A percentile compares a stretch with the other conserved stretches of the same genome.
Conservation (phyloP, 441 rosid genomes). For the Adansonia madagascariensis region DNA sequence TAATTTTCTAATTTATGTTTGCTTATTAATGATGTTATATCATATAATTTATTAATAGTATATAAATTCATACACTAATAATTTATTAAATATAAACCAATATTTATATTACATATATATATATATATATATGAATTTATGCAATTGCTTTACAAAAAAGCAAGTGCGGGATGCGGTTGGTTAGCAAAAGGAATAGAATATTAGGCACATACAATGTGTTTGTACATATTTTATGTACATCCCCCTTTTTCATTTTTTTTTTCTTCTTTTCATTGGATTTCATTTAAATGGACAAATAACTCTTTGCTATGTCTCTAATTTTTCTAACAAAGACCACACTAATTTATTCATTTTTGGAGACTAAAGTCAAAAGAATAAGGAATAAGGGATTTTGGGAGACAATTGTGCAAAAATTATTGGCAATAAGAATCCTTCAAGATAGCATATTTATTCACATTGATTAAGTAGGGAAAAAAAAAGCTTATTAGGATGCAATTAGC, state of each 20-base stretch:
- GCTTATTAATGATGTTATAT: too few relatives aligned
- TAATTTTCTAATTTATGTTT: too few relatives aligned
- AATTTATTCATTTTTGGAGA: background rate
- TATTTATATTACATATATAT: background rate
- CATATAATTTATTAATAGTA: too few relatives aligned
- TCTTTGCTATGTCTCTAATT: background rate
- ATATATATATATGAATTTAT: background rate
- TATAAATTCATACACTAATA: too few relatives aligned
- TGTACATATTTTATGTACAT: background rate
- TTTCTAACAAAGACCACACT: background rate
- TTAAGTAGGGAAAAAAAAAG: too few relatives aligned
- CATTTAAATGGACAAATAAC: background rate
- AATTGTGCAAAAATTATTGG: too few relatives aligned
- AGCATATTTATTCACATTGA: too few relatives aligned
- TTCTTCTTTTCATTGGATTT: background rate
- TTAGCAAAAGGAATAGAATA: background rate
- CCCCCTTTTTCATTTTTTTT: too few relatives aligned
- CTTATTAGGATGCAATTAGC: too few relatives aligned
- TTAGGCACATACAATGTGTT: background rate
- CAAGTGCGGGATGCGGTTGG: background rate
- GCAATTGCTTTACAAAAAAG: background rate
- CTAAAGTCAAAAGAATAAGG: background rate
- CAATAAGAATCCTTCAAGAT: too few relatives aligned
- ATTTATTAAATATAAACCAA: too few relatives aligned
- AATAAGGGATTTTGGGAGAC: background rate